Base-by-base conservation (phyloP, 2,329 filamentous ascomycete genomes). In the Elsinoe perseae region DNA sequence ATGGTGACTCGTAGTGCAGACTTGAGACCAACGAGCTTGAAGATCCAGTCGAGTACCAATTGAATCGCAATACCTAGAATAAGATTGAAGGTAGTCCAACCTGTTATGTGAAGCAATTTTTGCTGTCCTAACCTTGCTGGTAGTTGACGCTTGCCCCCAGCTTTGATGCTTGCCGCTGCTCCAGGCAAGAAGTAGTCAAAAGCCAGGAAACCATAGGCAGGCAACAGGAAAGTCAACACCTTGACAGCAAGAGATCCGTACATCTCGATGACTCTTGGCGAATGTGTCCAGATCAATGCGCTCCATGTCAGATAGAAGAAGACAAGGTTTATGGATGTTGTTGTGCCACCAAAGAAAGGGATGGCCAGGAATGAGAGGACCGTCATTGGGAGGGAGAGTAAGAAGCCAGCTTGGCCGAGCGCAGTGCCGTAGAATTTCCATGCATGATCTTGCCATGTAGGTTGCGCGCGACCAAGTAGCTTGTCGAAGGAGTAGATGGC, bases 281-380 rank as follows among this genome's bases (percentile, higher is more conserved):
- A 78, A 64, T 95, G 86, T 5, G 86, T 86, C 2, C 92, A 75
- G 36, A 95, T 82, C 28, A 96, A 78, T 0, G 88, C 92, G 4
- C 83, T 83, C 90, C 90, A 95, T 63, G 88, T 92, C 74, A 95
- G 80, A 69, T 90, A 92, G 71, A 95, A 93, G 75, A 95, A 91
- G 60, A 95, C 74, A 21, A 95, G 73, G 69, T 93, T 95, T 61
- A 95, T 76, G 1, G 85, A 90, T 1, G 89, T 92, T 40, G 76
- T 85, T 74, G 86, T 90, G 5, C 86, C 86, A 25, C 85, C 86
- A 38, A 88, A 72, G 61, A 89, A 79, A 1, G 87, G 87, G 34
- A 92, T 77, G 1, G 86, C 87, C 57, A 91, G 75, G 50, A 91
- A 74, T 21, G 87, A 74, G n/a, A 75, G 67, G 16, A 77, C 61